A percentile compares a stretch with the other conserved stretches of the same genome.
phyloP scores from a whole-genome alignment of 116 monocot genomes.

The Papilionanthe hybrid region DNA sequence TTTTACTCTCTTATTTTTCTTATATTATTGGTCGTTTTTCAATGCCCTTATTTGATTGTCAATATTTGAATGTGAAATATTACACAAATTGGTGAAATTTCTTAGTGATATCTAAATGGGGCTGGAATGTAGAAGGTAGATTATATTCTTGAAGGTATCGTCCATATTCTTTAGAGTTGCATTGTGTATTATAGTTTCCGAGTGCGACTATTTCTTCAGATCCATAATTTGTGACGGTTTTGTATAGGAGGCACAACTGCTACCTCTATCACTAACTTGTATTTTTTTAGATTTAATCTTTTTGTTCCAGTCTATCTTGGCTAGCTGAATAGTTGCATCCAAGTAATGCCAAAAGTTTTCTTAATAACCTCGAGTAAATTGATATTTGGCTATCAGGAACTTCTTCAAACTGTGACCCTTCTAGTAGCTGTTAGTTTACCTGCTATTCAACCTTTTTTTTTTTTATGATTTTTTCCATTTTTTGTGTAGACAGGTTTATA shows the following conservation, averaged over 20 bases:
- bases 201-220: not conserved
- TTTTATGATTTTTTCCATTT: not conserved
- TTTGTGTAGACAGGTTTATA: no score
- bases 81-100: not conserved
- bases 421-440: no score
- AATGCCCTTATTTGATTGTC: not conserved
- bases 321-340: not conserved
- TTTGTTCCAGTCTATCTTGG: not conserved
- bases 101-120: not conserved
- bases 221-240: not conserved
- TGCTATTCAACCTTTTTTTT: not conserved
- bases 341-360: not conserved
- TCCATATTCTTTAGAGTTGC: not conserved
- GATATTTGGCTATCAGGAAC: not conserved
- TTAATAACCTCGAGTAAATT: not conserved
- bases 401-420: not conserved
- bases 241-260: not conserved
- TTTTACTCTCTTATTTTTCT: not conserved
- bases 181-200: not conserved
- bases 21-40: not conserved
- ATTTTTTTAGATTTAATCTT: not conserved
- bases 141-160: not conserved
- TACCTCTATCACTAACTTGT: not conserved
- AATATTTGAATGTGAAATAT: not conserved
- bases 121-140: not conserved